Base-by-base conservation (phyloP, 306 rosid genomes). In the Vachellia collinsii region DNA sequence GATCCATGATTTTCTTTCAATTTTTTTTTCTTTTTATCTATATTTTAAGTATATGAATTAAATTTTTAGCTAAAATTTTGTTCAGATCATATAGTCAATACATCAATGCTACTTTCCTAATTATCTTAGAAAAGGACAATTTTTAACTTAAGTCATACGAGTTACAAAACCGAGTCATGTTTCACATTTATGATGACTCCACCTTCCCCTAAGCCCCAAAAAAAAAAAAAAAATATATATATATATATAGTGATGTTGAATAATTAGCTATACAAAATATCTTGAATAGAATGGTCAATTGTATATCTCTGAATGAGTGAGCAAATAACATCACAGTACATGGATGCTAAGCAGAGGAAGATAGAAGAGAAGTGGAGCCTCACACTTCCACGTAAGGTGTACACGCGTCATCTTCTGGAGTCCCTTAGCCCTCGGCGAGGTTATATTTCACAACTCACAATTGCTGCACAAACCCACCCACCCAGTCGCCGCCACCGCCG, bases 341-440 rank as follows among this genome's bases (percentile, higher is more conserved):
- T 6, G n/a, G 8, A 53, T 19, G 1, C 1, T 0, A 23, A 11
- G 1, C 7, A 19, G 3, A n/a, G 4, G 11, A 23, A 25, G 23
- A 11, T 3, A 6, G 47, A 29, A 29, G 3, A 46, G 13, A 48
- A 37, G 11, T n/a, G 17, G n/a, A 47, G 39, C 48, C 37, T 79
- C 6, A 62, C 34, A 8, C 17, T 23, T 80, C 72, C 84, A 81
- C 80, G 80, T 69, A 81, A 67, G 72, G 38, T 44, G 42, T 3
- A 39, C 85, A 75, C 75, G 77, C 11, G 81, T 2, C 85, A 34
- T 59, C 71, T 5, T 3, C 42, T 51, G 13, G 34, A 50, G 10
- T 34, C n/a, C 63, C 61, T 25, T 9, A 17, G n/a, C n/a, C 46
- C 63, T 34, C 5, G 9, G 41, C n/a, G n/a, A 29, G 41, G n/a